Conservation (phyloP, 1,284 basidiomycete species). For the Microbotryomycetes sp. region DNA sequence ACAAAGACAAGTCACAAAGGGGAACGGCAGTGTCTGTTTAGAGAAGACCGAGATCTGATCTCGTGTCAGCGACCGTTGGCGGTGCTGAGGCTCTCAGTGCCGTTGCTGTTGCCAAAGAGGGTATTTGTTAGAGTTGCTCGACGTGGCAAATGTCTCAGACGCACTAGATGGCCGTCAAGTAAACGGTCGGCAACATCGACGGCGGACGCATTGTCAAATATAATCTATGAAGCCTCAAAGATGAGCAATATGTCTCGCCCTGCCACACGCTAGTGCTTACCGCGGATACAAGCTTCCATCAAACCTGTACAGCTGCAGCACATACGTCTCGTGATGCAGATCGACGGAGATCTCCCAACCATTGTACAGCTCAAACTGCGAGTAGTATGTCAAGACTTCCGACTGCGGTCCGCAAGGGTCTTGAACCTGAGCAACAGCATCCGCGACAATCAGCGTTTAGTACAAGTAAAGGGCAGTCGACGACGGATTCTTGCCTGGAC, state of each 20-base stretch:
- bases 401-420: constrained; percentile 77
- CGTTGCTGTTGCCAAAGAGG: not conserved
- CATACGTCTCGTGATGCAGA: constrained; percentile 49
- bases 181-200: constrained; percentile 29
- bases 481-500: constrained; percentile 50
- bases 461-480: too few species aligned
- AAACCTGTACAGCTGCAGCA: constrained; percentile 56
- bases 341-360: constrained; percentile 58
- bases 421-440: constrained; percentile 70
- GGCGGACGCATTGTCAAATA: constrained; percentile 28
- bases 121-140: not conserved
- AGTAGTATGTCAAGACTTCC: constrained; percentile 75
- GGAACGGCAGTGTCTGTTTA: not conserved
- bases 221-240: not conserved
- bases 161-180: constrained; percentile 15
- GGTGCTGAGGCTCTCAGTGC: not conserved
- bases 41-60: not conserved
- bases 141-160: not conserved
- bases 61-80: too few species aligned
- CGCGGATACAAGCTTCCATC: constrained; percentile 50
- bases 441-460: constrained; percentile 59
- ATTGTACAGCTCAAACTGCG: constrained; percentile 45
- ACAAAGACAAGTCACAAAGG: too few species aligned
- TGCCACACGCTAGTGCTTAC: not conserved
- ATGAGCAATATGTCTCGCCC: not conserved